Base-by-base conservation (phyloP, 129 eudicot species). In the Arctium lappa region DNA sequence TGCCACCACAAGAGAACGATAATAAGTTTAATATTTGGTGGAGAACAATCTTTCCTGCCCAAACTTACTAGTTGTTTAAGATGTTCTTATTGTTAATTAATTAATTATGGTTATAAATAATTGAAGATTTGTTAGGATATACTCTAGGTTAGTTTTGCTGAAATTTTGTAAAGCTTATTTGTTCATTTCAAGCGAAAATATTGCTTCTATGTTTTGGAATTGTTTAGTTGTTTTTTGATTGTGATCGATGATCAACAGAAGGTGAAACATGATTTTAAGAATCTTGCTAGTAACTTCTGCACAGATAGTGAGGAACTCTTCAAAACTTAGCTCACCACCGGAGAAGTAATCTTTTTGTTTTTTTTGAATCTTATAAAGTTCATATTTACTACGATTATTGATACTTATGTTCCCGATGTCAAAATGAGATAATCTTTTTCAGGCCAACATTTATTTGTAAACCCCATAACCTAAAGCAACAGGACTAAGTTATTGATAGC, bases 241-340 rank as follows among this genome's bases (percentile, higher is more conserved):
- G 62, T 62, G 80, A 80, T 85, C 38, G 39, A 80, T 79, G 87
- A 39, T 15, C 53, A 65, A 79, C 79, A 66, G 75, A 72, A 76
- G 77, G 76, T 65, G 80, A 81, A 70, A 74, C 46, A 27, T 22
- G 89, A 93, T 53, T 88, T 91, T 65, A 91, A 86, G 82, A 89
- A 88, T 86, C 80, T 86, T 66, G 70, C 86, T 74, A 89, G 88
- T 22, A 75, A 62, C 37, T 85, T 89, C 11, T 86, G 93, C 13
- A 80, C 89, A 3, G 97, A 89, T 75, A 91, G 93, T 68, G 97
- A 91, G 69, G 92, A 91, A 39, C 91, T 91, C 66, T 91, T 91
- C 85, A 89, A 89, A 32, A 89, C 87, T 77, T 91, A 92, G 97
- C 93, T 91, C 74, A 89, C 88, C 34, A 88, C 83, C 66, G 97